Evolutionary conservation across 805 yeast genomes (phyloP), one percentile per base, ranked within the genome.

Genomic region (Tetrapisispora pingtungensis): DNA sequence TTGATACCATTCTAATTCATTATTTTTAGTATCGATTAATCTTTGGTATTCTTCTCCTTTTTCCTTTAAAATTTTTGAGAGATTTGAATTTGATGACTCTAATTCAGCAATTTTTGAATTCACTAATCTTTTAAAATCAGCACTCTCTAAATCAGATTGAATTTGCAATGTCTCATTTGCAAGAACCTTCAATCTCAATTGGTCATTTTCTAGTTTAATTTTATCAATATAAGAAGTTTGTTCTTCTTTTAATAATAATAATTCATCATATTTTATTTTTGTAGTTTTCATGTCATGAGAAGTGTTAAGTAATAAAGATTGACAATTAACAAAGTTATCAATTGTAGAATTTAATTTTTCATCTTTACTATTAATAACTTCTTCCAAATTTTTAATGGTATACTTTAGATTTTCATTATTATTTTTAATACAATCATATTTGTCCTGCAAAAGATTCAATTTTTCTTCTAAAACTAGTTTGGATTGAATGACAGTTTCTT

Each of bases 1-100:
- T 66, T 82, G 73, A 62, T 71, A 70, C 42, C 78, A 74, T 41
- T 68, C 72, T 34, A 77, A 66, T 39, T 79, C 77, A 22, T 72
- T 56, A 38, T 76, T 83, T 3, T 74, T 66, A 7, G 41, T 27
- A 30, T 27, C 30, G 6, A 26, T 33, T 3, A 36, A 32, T 6
- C 8, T 17, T 12, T 36, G 17, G 13, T 32, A 13, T 27, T 40
- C 41, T n/a, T 27, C 40, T 24, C 24, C 30, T 26, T 36, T 41
- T 20, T 18, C 7, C 14, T 18, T 12, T 28, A 41, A 38, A 13
- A 33, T 14, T 12, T 32, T 7, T 3, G 22, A 7, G n/a, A 44
- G 19, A 14, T 20, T n/a, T 33, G 22, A n/a, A 14, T 38, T 37
- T 31, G 37, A 31, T 2, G 17, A 15, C 26, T 46, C 42, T 20